Percentiles rank a stretch among this genome's conserved stretches.
Conservation (phyloP, 1,139 yeast genomes). For the Arxiozyma slooffiae region DNA sequence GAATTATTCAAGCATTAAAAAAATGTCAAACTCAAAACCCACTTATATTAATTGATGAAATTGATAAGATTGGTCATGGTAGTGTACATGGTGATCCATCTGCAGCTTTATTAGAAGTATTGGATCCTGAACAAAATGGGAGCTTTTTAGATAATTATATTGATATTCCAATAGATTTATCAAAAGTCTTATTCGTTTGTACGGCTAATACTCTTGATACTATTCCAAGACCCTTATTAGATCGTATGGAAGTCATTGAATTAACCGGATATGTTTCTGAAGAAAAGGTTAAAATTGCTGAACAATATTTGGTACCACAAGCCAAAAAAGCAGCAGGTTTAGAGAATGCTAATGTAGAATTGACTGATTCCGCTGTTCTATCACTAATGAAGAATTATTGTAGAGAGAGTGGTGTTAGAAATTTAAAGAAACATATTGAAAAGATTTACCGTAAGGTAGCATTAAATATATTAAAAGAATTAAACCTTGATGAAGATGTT, state of each 20-base stretch:
- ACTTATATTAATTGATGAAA: conserved; percentile 84
- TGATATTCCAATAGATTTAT: conserved; percentile 87
- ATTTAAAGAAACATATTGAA: conserved; percentile 77
- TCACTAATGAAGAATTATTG: conserved; percentile 75
- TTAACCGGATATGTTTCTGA: conserved; percentile 89
- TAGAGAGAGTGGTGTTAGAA: conserved; percentile 94
- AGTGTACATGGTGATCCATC: conserved; percentile 82
- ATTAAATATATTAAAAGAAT: conserved; percentile 61
- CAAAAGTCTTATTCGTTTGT: conserved; percentile 88
- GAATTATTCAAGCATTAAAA: conserved; percentile 79
- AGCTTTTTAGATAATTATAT: conserved; percentile 84
- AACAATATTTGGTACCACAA: conserved; percentile 74
- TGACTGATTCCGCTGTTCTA: conserved; percentile 62
- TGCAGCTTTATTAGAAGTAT: conserved; percentile 85
- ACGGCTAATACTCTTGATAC: conserved; percentile 87
- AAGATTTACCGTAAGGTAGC: conserved; percentile 91
- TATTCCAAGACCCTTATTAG: conserved; percentile 86
- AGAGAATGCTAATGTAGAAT: conserved; percentile 52
- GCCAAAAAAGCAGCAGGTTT: conserved; percentile 78
- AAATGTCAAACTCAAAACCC: conserved; percentile 89
- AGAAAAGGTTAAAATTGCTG: conserved; percentile 87
- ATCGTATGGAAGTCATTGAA: conserved; percentile 95
- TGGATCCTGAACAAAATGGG: conserved; percentile 92
- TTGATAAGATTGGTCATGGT: conserved; percentile 68
- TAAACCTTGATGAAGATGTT: conserved; percentile 33